Evolutionary conservation across 257 asterid genomes (phyloP).

Genomic region (Echites panduratus): DNA sequence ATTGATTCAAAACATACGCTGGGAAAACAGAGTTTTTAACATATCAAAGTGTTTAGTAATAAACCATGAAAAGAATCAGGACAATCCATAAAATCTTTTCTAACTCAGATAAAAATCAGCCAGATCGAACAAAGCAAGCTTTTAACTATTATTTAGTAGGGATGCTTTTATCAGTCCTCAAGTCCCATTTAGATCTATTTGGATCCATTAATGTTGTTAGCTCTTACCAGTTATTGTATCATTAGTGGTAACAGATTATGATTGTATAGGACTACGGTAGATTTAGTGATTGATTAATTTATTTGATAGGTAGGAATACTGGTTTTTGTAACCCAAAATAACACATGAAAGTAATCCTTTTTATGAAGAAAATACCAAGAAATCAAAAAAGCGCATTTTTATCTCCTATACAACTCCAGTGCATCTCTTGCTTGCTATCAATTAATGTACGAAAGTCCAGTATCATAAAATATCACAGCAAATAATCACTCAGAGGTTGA

Average conservation of each 20-base stretch:
- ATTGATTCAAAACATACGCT: neutral
- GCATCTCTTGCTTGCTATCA: neutral
- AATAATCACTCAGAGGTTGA: neutral
- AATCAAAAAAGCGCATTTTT: neutral
- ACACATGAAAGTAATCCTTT: too few species aligned
- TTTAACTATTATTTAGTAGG: neutral
- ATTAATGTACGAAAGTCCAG: neutral
- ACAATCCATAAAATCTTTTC: neutral
- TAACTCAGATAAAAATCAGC: neutral
- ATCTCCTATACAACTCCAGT: neutral
- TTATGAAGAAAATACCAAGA: too few species aligned
- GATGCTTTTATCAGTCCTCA: neutral
- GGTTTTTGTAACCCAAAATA: too few species aligned
- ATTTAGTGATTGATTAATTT: too few species aligned
- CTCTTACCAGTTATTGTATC: too few species aligned
- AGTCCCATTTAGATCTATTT: neutral
- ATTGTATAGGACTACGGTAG: too few species aligned
- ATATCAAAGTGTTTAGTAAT: neutral
- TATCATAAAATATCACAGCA: constrained; percentile 2
- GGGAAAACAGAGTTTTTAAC: neutral
- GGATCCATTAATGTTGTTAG: neutral
- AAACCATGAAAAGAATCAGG: neutral
- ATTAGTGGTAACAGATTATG: too few species aligned
- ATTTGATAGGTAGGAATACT: too few species aligned
- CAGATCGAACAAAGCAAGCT: neutral